These are phyloP conservation scores for Carex pumila DNA, from an alignment of 176 grass and related monocot genomes.

Conservation along the genomic window DNA sequence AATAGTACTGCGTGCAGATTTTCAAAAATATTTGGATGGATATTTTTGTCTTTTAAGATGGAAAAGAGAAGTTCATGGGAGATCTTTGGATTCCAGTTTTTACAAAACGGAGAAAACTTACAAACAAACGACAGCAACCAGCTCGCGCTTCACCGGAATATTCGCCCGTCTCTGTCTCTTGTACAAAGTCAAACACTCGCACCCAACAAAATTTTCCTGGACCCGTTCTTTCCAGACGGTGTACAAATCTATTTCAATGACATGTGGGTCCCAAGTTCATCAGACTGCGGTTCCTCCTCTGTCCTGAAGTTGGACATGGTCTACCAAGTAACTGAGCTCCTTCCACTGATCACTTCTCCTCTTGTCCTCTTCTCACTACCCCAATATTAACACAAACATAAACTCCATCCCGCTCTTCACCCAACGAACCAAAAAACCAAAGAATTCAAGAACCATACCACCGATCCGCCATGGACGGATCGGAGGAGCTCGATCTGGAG, in stretches of 20 bases:
- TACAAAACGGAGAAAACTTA: neutral
- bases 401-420: neutral
- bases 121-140: neutral
- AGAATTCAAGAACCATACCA: neutral
- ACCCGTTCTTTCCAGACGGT: neutral
- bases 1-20: neutral
- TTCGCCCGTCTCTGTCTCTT: neutral
- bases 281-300: neutral
- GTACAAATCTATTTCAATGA: neutral
- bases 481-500: slow-evolving; percentile 54
- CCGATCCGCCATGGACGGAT: slow-evolving; percentile 68
- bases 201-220: neutral
- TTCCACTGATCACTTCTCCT: neutral
- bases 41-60: neutral
- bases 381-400: neutral
- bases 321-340: neutral
- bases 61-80: neutral
- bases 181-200: slow-evolving; percentile 4
- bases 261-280: neutral
- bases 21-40: neutral
- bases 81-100: neutral
- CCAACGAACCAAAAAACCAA: neutral
- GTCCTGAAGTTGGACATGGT: neutral
- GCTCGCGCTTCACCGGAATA: slow-evolving; percentile 14
- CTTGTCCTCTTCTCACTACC: neutral